Evolutionary conservation across 441 rosid species (phyloP).

Genomic region (Kokia cookei): DNA sequence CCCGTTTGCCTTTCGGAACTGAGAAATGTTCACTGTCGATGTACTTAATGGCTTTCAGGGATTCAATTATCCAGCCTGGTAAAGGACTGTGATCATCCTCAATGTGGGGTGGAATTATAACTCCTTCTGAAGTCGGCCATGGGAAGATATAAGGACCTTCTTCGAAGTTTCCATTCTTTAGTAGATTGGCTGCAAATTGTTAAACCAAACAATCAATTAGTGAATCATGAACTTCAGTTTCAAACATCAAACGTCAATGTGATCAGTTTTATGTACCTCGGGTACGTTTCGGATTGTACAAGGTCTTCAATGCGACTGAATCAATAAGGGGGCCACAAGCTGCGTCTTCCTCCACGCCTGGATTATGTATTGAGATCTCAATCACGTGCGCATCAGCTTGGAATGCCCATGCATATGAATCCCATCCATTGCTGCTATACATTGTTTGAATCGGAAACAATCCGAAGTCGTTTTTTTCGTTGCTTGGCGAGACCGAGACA

Average conservation of each 20-base stretch:
- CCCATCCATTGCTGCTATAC: constrained; percentile 85
- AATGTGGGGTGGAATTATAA: constrained; percentile 66
- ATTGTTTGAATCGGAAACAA: constrained; percentile 66
- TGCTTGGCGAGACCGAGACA: constrained; percentile 46
- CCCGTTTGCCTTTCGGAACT: constrained; percentile 56
- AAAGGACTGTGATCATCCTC: constrained; percentile 73
- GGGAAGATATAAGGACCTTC: constrained; percentile 72
- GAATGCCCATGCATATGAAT: constrained; percentile 71
- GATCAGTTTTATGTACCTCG: constrained; percentile 17
- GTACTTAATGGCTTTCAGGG: constrained; percentile 87
- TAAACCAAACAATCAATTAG: background rate
- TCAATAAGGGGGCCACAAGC: constrained; percentile 84
- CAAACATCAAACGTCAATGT: background rate
- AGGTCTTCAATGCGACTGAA: constrained; percentile 49
- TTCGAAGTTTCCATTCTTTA: constrained; percentile 80
- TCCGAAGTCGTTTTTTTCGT: constrained; percentile 42
- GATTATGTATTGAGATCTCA: constrained; percentile 57
- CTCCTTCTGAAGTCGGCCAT: constrained; percentile 46
- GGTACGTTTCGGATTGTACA: constrained; percentile 40
- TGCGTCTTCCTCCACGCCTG: constrained; percentile 54
- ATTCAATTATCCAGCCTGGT: constrained; percentile 77
- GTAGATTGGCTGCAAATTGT: constrained; percentile 41
- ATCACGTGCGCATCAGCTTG: constrained; percentile 33
- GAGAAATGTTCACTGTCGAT: constrained; percentile 49
- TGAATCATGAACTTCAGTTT: background rate